Evolutionary conservation across 768 basidiomycete species (phyloP).

Genomic region (Suillus fuscotomentosus): DNA sequence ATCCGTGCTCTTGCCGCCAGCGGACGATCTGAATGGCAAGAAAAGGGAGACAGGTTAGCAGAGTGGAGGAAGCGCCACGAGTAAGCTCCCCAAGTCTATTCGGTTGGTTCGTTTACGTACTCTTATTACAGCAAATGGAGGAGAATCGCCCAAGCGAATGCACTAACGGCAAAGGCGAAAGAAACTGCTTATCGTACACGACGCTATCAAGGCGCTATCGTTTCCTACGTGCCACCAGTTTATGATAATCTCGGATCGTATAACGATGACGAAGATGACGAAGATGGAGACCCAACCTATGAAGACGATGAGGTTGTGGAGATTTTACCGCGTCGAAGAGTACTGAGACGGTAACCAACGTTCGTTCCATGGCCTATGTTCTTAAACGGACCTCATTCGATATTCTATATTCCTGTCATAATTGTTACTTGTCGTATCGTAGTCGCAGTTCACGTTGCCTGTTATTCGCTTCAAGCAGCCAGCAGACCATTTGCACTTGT

Average conservation of each 20-base stretch:
- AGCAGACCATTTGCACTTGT: neutral
- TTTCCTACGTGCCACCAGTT: neutral
- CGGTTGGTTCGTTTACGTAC: neutral
- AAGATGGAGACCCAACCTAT: conserved; percentile 6
- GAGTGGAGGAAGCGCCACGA: conserved; percentile 57
- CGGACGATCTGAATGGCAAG: conserved; percentile 53
- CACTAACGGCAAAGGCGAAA: conserved; percentile 19
- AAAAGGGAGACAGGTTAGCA: conserved; percentile 40
- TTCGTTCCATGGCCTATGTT: neutral
- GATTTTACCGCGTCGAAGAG: neutral
- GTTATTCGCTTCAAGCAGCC: too few relatives aligned
- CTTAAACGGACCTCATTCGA: neutral
- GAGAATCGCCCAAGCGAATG: conserved; percentile 13
- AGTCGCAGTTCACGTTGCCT: neutral
- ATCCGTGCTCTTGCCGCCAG: conserved; percentile 44
- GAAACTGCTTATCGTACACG: conserved; percentile 11
- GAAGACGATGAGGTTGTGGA: conserved; percentile 8
- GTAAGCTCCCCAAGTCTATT: conserved; percentile 36
- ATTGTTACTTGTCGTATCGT: neutral
- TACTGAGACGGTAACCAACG: neutral
- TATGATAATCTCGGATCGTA: neutral
- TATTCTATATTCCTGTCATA: neutral
- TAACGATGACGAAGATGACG: conserved; percentile 9
- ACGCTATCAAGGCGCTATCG: neutral
- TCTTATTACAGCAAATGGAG: conserved; percentile 30